Percentiles rank a stretch among this genome's conserved stretches.
These are phyloP conservation scores for Ceratorhiza oryzae-sativae DNA, from an alignment of 1,284 basidiomycete genomes.

Conservation along the genomic window DNA sequence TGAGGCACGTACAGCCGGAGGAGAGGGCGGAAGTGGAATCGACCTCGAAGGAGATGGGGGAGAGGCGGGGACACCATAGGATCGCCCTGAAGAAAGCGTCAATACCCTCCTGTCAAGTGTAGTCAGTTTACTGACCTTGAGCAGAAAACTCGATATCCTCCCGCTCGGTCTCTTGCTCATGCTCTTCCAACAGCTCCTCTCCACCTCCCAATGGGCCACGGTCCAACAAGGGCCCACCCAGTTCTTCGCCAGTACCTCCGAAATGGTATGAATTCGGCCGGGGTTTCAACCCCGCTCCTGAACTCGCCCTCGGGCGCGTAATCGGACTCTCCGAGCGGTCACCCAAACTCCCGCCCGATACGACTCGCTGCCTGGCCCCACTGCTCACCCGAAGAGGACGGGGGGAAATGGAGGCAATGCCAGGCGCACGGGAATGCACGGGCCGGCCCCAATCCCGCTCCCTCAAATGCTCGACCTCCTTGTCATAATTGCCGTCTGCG, in stretches of 20 bases:
- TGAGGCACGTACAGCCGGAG: neutral
- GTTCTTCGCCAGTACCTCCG: neutral
- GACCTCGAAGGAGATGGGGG: constrained; percentile 29
- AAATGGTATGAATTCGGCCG: constrained; percentile 30
- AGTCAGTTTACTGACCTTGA: neutral
- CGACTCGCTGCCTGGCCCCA: constrained; percentile 2
- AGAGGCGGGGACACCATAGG: neutral
- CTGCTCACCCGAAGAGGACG: neutral
- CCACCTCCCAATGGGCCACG: constrained; percentile 14
- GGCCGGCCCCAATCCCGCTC: constrained; percentile 36
- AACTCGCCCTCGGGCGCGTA: constrained; percentile 53
- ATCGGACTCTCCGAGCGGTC: constrained; percentile 55
- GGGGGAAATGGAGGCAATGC: neutral
- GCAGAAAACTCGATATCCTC: constrained; percentile 13
- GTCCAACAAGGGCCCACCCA: neutral
- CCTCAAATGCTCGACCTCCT: constrained; percentile 9
- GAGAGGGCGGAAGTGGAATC: constrained; percentile 25
- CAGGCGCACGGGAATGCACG: constrained; percentile 8
- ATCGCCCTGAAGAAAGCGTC: neutral
- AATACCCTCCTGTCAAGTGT: neutral
- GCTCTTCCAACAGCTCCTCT: constrained; percentile 26
- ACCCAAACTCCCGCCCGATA: constrained; percentile 13
- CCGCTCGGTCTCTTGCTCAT: neutral
- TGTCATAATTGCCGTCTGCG: neutral
- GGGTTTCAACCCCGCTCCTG: constrained; percentile 59